Conservation (phyloP, 495 filamentous ascomycete genomes). For the Aspergillus sclerotioniger region DNA sequence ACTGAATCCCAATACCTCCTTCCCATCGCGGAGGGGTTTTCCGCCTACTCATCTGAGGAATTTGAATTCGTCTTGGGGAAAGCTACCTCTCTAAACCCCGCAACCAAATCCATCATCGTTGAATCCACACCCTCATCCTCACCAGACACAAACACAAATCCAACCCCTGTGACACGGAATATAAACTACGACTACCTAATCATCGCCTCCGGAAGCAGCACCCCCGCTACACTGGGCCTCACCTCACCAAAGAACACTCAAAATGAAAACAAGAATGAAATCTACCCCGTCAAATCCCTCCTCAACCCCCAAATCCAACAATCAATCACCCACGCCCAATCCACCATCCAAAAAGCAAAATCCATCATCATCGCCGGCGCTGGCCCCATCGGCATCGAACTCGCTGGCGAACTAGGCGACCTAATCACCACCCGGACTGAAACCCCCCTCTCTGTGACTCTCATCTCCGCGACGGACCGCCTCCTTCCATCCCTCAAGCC, state of each 20-base stretch:
- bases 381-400: conserved; percentile 65
- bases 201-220: conserved; percentile 49
- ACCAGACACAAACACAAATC: too few relatives aligned
- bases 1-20: conserved; percentile 42
- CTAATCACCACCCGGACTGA: conserved; percentile 34
- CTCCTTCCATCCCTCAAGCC: conserved; percentile 35
- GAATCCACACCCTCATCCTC: too few relatives aligned
- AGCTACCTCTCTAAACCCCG: conserved; percentile 49
- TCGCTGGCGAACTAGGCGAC: conserved; percentile 58
- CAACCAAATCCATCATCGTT: conserved; percentile 42
- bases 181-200: conserved; percentile 55
- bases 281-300: conserved; percentile 49
- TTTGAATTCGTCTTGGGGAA: conserved; percentile 59
- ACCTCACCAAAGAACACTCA: too few relatives aligned
- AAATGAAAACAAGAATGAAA: too few relatives aligned
- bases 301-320: background rate
- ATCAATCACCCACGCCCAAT: conserved; percentile 42
- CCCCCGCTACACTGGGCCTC: conserved; percentile 40
- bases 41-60: conserved; percentile 39
- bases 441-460: conserved; percentile 42
- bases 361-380: conserved; percentile 65
- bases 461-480: conserved; percentile 38
- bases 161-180: too few relatives aligned
- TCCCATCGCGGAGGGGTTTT: conserved; percentile 51
- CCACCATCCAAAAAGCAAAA: conserved; percentile 49